Base-by-base conservation (phyloP, 2,329 filamentous ascomycete genomes). In the Cryphonectria japonica region DNA sequence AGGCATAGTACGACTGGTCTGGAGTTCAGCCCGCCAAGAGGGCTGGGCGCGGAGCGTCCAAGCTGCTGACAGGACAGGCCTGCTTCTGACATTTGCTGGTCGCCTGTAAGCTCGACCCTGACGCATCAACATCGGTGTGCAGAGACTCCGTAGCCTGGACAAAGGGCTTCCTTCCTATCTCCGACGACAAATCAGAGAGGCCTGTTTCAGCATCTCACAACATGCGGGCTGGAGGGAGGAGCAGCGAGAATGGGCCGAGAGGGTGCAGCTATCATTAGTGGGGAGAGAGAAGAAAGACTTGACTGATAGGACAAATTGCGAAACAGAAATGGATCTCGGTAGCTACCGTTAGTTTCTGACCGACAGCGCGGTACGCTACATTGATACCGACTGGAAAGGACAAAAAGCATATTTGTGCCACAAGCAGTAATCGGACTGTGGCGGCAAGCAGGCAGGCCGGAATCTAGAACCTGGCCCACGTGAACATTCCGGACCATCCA, bases 401-500 rank as follows among this genome's bases (percentile, higher is more conserved):
- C 8, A n/a, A 50, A 50, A 43, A 50, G 46, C n/a, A 50, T n/a
- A 19, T 50, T 50, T 50, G 46, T 50, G 46, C 46, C 16, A 50
- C 22, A n/a, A 8, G 16, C 19, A 9, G 43, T 22, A 50, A 16
- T 5, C 16, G 43, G 5, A 2, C 37, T 39, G 46, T 19, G 7
- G 46, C 22, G 22, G 46, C 46, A 6, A 22, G 46, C 46, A 50
- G 46, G 54, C 29, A 59, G 26, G 14, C 13, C 32, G 29, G 46
- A 61, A 39, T 61, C 59, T 61, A 61, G 59, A 61, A 61, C 34
- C 59, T 39, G 59, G 34, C 59, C 59, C 32, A 61, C 19, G 59
- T 39, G 59, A 37, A 34, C 32, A 29, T 37, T 34, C 57, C 57
- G 29, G 57, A 34, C 29, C 57, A 29, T 34, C 57, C 57, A 37